Conservation (phyloP, 192 early-diverging fungal genomes). For the Thoreauomyces humboldtii region DNA sequence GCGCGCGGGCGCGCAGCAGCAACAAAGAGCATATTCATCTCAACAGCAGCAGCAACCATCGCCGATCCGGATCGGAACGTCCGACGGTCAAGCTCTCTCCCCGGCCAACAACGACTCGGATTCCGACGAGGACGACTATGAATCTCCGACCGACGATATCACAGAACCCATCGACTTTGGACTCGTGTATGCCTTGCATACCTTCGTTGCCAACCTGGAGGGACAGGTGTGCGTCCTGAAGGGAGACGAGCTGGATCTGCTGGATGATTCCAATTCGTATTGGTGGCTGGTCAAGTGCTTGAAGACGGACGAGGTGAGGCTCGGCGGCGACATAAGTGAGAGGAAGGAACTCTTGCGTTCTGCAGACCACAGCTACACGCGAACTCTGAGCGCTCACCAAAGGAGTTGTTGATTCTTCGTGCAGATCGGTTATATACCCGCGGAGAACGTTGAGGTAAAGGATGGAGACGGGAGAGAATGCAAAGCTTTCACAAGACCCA, state of each 20-base stretch:
- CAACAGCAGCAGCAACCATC: too few species aligned
- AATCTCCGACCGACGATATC: conserved; percentile 20
- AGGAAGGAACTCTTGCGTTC: too few species aligned
- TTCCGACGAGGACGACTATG: conserved; percentile 1
- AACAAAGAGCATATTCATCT: too few species aligned
- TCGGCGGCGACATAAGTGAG: too few species aligned
- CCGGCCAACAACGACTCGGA: not conserved
- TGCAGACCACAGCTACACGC: too few species aligned
- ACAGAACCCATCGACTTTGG: conserved; percentile 64
- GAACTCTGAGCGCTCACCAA: too few species aligned
- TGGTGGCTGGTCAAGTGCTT: conserved; percentile 67
- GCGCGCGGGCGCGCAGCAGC: too few species aligned
- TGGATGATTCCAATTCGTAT: conserved; percentile 83
- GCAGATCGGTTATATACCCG: conserved; percentile 84
- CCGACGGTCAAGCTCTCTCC: too few species aligned
- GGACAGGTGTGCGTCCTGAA: conserved; percentile 80
- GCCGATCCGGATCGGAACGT: too few species aligned
- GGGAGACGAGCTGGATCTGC: conserved; percentile 71
- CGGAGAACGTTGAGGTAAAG: conserved; percentile 79
- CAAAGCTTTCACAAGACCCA: not conserved
- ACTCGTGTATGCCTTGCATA: conserved; percentile 81
- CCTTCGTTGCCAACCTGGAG: conserved; percentile 80
- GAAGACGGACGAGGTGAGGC: conserved; percentile 59
- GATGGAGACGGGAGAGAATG: not conserved
- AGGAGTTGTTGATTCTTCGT: not conserved